Evolutionary conservation across 169 alveolate genomes (phyloP).

Genomic region (Ophryocystis elektroscirrha): DNA sequence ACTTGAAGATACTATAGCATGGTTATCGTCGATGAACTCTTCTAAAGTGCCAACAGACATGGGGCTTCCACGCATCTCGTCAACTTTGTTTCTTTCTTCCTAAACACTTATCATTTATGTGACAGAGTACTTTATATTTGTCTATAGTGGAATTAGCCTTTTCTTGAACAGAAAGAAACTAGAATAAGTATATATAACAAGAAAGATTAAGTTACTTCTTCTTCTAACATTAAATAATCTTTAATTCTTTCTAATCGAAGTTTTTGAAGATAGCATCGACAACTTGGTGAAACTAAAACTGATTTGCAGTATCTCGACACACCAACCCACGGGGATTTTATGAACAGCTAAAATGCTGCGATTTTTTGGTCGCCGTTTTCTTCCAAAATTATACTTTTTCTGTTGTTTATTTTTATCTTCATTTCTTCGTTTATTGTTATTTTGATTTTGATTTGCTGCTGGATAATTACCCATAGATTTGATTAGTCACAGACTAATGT

Average conservation of each 20-base stretch:
- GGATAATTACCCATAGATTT: too few species aligned
- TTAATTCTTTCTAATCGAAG: not conserved
- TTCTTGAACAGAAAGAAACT: not conserved
- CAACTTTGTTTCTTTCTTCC: slow-evolving; percentile 43
- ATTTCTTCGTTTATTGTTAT: too few species aligned
- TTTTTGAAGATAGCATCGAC: not conserved
- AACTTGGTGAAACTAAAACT: not conserved
- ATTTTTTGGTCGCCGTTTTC: too few species aligned
- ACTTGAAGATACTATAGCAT: slow-evolving; percentile 90
- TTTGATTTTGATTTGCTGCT: too few species aligned
- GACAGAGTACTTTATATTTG: not conserved
- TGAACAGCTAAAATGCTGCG: too few species aligned
- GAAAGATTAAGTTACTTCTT: slow-evolving; percentile 5
- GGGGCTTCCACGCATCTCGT: slow-evolving; percentile 87
- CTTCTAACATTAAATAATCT: slow-evolving; percentile 29
- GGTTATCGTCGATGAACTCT: slow-evolving; percentile 89
- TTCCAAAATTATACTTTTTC: too few species aligned
- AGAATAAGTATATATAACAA: not conserved
- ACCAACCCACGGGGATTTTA: too few species aligned
- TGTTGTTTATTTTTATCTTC: too few species aligned
- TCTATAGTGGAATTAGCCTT: not conserved
- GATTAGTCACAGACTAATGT: too few species aligned
- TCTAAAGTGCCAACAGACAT: slow-evolving; percentile 90
- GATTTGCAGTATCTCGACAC: too few species aligned
- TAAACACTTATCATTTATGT: not conserved